A percentile compares a stretch with the other conserved stretches of the same genome.
phyloP scores from a whole-genome alignment of 805 yeast species.

The Suhomyces faveliae region DNA sequence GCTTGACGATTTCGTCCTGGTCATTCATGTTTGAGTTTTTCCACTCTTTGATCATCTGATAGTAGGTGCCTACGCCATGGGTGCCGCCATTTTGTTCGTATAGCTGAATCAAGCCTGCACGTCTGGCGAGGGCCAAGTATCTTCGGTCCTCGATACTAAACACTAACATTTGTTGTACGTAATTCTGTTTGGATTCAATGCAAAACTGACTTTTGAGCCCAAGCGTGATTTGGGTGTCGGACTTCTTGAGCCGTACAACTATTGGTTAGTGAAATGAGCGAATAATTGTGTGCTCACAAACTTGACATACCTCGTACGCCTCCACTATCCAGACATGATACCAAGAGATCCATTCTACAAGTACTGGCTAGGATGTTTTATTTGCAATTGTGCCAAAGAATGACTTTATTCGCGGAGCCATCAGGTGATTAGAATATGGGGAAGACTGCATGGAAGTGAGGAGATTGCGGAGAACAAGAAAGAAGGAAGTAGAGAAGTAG shows the following conservation, averaged over 20 bases:
- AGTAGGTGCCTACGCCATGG: conserved; percentile 8
- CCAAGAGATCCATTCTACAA: conserved; percentile 13
- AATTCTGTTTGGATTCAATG: conserved; percentile 13
- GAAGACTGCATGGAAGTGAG: not conserved
- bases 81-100: conserved; percentile 17
- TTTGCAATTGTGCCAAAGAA: not conserved
- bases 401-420: conserved; percentile 4
- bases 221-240: conserved; percentile 7
- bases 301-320: conserved; percentile 17
- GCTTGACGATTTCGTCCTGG: conserved; percentile 24
- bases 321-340: conserved; percentile 14
- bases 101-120: conserved; percentile 29
- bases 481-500: too few relatives aligned
- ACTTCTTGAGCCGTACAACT: conserved; percentile 2
- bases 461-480: too few relatives aligned
- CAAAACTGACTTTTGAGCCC: conserved; percentile 17
- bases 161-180: conserved; percentile 21
- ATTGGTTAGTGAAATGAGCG: conserved; percentile 2
- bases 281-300: not conserved
- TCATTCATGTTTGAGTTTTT: conserved; percentile 23
- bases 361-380: not conserved
- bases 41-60: conserved; percentile 33
- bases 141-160: conserved; percentile 19
- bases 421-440: conserved; percentile 1
- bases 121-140: conserved; percentile 25